phyloP scores from a whole-genome alignment of 1,284 basidiomycete genomes.

The Amylostereum areolatum region DNA sequence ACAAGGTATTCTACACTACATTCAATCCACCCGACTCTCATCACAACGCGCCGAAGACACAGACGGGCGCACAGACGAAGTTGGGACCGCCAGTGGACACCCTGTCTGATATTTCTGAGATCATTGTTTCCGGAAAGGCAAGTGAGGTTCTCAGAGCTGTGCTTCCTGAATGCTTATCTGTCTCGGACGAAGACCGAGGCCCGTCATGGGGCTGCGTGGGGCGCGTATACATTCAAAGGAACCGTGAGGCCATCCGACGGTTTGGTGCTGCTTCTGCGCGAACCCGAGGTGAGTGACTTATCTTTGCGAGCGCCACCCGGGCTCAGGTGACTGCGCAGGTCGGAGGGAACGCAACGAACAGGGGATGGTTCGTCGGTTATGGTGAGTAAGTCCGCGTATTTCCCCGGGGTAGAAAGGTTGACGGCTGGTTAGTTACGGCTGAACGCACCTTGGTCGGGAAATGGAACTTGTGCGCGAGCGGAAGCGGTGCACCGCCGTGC shows the following conservation, averaged over 20 bases:
- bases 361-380: constrained; percentile 10
- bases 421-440: constrained; percentile 21
- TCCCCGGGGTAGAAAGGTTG: neutral
- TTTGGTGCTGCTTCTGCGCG: constrained; percentile 36
- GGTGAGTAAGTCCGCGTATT: constrained; percentile 1
- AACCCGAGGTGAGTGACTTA: constrained; percentile 30
- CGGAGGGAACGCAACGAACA: neutral
- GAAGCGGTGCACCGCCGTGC: constrained; percentile 32
- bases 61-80: neutral
- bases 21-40: neutral
- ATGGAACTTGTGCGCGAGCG: constrained; percentile 28
- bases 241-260: constrained; percentile 47
- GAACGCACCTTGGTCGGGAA: constrained; percentile 48
- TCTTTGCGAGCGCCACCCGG: neutral
- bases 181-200: too few relatives aligned
- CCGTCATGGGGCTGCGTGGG: constrained; percentile 36
- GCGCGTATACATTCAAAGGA: constrained; percentile 37
- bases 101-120: constrained; percentile 26
- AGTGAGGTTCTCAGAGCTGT: too few relatives aligned
- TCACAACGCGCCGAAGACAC: constrained; percentile 2
- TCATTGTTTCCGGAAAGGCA: constrained; percentile 31
- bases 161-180: too few relatives aligned
- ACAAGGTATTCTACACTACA: constrained; percentile 8
- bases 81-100: neutral
- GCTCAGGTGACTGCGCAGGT: neutral